Base-by-base conservation (phyloP, 768 basidiomycete species). In the Mycena olivaceomarginata region DNA sequence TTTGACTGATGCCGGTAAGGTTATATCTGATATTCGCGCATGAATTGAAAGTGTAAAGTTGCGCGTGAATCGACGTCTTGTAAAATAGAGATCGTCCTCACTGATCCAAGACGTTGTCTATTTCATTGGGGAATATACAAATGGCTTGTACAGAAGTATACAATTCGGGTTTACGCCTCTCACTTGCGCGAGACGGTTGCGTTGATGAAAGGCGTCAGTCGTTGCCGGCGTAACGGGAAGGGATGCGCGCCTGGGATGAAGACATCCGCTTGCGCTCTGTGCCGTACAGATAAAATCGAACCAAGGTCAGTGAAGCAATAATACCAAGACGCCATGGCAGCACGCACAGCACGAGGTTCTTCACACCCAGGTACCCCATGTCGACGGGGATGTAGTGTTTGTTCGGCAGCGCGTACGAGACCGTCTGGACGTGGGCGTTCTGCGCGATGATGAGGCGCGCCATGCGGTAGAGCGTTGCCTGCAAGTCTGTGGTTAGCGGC, bases 381-480 rank as follows among this genome's bases (percentile, higher is more conserved):
- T 96, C 92, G 63, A 97, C 96, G 0, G 96, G 95, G 80, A 98
- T 91, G 84, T 98, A 99, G 83, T 98, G 98, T 86, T 97, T 96
- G 89, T 99, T 99, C 2, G 98, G 98, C 4, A 98, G 89, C 57
- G 86, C 85, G 85, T 98, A 98, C 16, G 90, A 89, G 43, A 96
- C 94, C 3, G 85, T 85, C 57, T 89, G 82, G 15, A 98, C 88
- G 2, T 87, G 87, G 3, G 84, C 83, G 81, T 96, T 94, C 83
- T 95, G 92, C 2, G 85, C 85, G 40, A 98, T 86, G 78, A 99
- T 88, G 2, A 90, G 89, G 77, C 95, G 91, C 0, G 90, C 96
- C 93, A 98, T 98, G 87, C 95, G 95, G 90, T 93, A 98, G 67
- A 98, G 87, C 39, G 97, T 98, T 11, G 98, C 98, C 95, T 98